Conservation (phyloP, 2,329 filamentous ascomycete genomes). For the Xenoacremonium recifei region DNA sequence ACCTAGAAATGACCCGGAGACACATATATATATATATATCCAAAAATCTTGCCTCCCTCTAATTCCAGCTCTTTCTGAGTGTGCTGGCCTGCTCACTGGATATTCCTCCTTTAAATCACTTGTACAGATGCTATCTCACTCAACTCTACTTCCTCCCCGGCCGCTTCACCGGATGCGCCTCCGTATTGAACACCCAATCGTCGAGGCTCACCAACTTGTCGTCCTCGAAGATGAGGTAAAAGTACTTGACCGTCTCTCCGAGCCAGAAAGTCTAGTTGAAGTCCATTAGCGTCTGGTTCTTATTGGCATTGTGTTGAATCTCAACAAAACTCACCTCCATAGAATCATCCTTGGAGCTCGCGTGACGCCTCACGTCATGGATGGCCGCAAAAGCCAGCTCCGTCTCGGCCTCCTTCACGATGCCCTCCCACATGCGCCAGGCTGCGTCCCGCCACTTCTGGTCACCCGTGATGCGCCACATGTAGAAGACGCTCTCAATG, state of each 20-base stretch:
- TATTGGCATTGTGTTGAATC: background rate
- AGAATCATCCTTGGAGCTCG: slow-evolving; percentile 47
- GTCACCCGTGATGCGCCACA: slow-evolving; percentile 50
- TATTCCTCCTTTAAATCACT: too few relatives aligned
- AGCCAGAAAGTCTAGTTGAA: slow-evolving; percentile 61
- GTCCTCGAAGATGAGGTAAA: slow-evolving; percentile 70
- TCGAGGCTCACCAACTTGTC: slow-evolving; percentile 64
- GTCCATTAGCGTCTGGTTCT: slow-evolving; percentile 11
- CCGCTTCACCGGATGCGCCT: slow-evolving; percentile 50
- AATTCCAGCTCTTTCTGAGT: too few relatives aligned
- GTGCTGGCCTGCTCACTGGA: too few relatives aligned
- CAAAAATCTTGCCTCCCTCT: too few relatives aligned
- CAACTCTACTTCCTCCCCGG: slow-evolving; percentile 12
- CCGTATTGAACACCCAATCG: slow-evolving; percentile 65
- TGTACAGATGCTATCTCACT: background rate
- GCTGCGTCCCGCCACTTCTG: slow-evolving; percentile 42
- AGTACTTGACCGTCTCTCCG: slow-evolving; percentile 76
- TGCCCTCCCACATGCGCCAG: slow-evolving; percentile 48
- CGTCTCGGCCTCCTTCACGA: slow-evolving; percentile 42
- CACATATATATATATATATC: too few relatives aligned
- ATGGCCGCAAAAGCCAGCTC: slow-evolving; percentile 43
- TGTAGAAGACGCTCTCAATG: slow-evolving; percentile 52
- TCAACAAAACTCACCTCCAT: slow-evolving; percentile 51
- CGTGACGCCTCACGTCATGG: slow-evolving; percentile 31
- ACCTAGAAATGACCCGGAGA: too few relatives aligned